Conservation (phyloP, 2,329 filamentous ascomycete genomes). For the Epichloe aotearoae region DNA sequence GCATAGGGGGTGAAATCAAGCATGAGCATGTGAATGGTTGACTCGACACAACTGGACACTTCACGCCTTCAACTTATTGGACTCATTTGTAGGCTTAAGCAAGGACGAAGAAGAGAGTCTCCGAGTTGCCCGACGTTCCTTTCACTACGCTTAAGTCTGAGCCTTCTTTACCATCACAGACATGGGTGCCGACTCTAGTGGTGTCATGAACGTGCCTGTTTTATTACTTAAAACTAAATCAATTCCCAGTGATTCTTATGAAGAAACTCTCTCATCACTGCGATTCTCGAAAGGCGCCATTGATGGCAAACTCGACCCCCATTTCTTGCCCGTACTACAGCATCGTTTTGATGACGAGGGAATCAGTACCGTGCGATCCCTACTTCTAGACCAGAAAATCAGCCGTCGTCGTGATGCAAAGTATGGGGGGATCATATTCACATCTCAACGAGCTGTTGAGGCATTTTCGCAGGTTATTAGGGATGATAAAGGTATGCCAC, state of each 20-base stretch:
- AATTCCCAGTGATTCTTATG: constrained; percentile 55
- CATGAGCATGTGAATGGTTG: not conserved
- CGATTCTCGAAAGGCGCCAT: constrained; percentile 3
- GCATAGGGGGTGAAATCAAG: too few species aligned
- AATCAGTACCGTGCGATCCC: constrained; percentile 35
- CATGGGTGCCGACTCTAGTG: not conserved
- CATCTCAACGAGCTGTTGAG: constrained; percentile 72
- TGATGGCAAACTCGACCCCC: constrained; percentile 40
- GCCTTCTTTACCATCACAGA: not conserved
- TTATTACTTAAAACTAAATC: constrained; percentile 71
- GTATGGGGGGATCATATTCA: constrained; percentile 70
- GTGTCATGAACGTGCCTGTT: constrained; percentile 29
- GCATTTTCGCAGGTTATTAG: constrained; percentile 54
- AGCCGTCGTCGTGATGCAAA: constrained; percentile 20
- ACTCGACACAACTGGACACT: not conserved
- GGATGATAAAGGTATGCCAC: constrained; percentile 29
- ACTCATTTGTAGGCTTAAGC: not conserved
- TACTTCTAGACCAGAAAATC: constrained; percentile 34
- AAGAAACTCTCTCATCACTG: constrained; percentile 40
- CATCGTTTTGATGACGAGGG: constrained; percentile 53
- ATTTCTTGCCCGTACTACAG: constrained; percentile 65
- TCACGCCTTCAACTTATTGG: not conserved
- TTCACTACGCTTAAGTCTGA: not conserved
- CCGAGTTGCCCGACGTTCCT: not conserved
- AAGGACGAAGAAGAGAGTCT: not conserved